Base-by-base conservation (phyloP, 257 asterid genomes). In the Nemophila menziesii region DNA sequence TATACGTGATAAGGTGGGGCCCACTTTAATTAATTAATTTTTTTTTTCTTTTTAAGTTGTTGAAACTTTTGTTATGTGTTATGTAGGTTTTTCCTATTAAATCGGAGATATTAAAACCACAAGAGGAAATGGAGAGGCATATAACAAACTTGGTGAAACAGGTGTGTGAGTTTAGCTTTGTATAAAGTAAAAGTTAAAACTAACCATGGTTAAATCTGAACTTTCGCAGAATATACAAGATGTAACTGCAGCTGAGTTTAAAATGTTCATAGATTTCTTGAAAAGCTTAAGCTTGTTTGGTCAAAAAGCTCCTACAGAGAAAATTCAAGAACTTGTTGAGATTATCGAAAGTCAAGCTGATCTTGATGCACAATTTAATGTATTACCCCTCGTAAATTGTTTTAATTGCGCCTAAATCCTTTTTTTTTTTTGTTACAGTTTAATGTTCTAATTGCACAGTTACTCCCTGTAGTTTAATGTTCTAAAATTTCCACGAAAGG, bases 341-440 rank as follows among this genome's bases (percentile, higher is more conserved):
- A 80, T 89, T 53, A 78, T 84, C 57, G 93, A 89, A 66, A 93
- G 95, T 54, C 97, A 89, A 75, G 95, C 97, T 57, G 97, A 89
- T 65, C 72, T 89, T 48, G 84, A 89, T 71, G 92, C 97, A 52
- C 93, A 80, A 55, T 83, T 83, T 46, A 69, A 89, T 44, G 95
- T 89, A 75, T 68, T 65, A 68, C 54, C 56, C 43, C 65, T 46
- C 44, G 49, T 40, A 41, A 38, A 50, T 19, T 37, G 48, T 16
- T 8, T 52, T 43, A 23, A 26, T 29, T 53, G 27, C 20, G 26
- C 54, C 4, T n/a, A 46, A 41, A 10, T 16, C 50, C 8, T 13
- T 33, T 17, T 15, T 22, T 16, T 53, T 21, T 63, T 34, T 26
- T 20, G 27, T n/a, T n/a, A n/a, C n/a, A n/a, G n/a, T n/a, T n/a